phyloP scores from a whole-genome alignment of 352 stramenopile genomes.

The Phytophthora agathidicida region DNA sequence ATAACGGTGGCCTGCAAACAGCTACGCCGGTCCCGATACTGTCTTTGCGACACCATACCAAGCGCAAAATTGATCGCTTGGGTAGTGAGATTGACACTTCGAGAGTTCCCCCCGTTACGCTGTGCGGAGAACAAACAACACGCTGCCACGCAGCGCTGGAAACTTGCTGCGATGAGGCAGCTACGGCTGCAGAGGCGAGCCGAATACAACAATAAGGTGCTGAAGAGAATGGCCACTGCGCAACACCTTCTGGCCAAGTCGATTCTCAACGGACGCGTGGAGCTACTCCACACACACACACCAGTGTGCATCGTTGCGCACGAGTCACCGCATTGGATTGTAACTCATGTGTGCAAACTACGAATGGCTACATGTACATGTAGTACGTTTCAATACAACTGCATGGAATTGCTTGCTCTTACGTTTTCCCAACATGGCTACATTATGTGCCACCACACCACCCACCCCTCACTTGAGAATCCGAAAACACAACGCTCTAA shows the following conservation, averaged over 20 bases:
- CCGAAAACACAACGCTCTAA: background rate
- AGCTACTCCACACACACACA: constrained; percentile 5
- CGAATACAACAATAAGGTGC: constrained; percentile 7
- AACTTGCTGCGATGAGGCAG: background rate
- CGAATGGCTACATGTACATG: no score
- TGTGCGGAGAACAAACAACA: background rate
- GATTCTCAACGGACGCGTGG: constrained; percentile 2
- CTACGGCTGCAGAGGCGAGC: background rate
- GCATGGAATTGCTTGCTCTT: no score
- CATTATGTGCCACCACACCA: no score
- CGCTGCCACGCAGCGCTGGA: background rate
- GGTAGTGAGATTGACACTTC: background rate
- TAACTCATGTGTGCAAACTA: no score
- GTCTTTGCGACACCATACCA: background rate
- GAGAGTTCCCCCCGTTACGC: no score
- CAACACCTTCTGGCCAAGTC: constrained; percentile 4
- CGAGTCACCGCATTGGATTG: no score
- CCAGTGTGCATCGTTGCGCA: no score
- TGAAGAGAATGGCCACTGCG: constrained; percentile 10
- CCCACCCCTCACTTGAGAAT: no score
- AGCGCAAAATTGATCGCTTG: background rate
- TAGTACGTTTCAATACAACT: no score
- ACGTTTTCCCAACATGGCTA: no score
- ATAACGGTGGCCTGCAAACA: no score
- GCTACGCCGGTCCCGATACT: no score